Evolutionary conservation across 768 basidiomycete genomes (phyloP), one percentile per base, ranked within the genome.

Genomic region (Serendipita sp.): DNA sequence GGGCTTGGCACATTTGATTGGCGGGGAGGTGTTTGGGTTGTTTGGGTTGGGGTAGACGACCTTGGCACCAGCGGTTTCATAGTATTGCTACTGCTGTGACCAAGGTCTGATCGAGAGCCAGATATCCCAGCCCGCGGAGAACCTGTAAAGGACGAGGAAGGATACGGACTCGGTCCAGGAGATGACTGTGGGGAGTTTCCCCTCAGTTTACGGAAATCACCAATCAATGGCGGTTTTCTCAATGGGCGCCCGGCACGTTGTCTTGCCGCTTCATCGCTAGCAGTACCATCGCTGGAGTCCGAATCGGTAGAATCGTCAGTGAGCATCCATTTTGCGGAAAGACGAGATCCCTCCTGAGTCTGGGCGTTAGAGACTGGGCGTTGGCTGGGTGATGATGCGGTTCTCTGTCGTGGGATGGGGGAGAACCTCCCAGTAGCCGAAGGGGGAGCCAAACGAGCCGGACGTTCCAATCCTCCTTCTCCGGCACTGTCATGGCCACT

Each of bases 291-390:
- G 10, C 36, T 37, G 18, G 27, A 27, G 16, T 23, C 16, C 27
- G 23, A n/a, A 23, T 23, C 16, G n/a, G 23, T 34, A 31, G 55
- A 60, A 27, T 27, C 33, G 10, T 60, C 55, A 10, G 16, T 29
- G 27, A 60, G 29, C 55, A 60, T 60, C 55, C 55, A 60, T 60
- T 60, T 60, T 1, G 55, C 55, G 27, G 55, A 60, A n/a, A 60
- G 34, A 10, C 55, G 55, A 10, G 55, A n/a, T n/a, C 29, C 36
- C 8, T 60, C 33, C 10, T n/a, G 55, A n/a, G 55, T 4, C 55
- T 37, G 55, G 8, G 55, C 55, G 18, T 4, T 8, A 10, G 55
- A 60, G 11, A 27, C 29, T 11, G 55, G 55, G 8, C 55, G 55
- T 60, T 37, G 27, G 10, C 16, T 2, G 27, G 55, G 36, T 34